Base-by-base conservation (phyloP, 2,329 filamentous ascomycete genomes). In the Aquanectria penicillioides region DNA sequence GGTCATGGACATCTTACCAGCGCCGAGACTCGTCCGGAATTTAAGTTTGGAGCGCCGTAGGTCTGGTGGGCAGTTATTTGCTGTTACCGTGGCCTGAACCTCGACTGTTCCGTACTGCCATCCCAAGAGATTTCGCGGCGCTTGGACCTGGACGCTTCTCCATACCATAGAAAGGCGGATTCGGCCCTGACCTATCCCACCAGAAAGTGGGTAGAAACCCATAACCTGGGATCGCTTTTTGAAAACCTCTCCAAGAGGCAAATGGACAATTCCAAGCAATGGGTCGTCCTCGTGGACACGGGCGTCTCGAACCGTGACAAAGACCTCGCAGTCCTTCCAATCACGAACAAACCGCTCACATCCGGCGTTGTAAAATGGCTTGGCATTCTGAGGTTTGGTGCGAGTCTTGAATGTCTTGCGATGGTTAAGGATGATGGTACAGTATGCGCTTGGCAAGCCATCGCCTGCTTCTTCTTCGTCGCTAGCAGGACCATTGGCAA, bases 321-420 rank as follows among this genome's bases (percentile, higher is more conserved):
- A 88, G 26, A 92, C 79, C 70, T 92, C 89, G 2, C 87, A 83
- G 11, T 82, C 85, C 13, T 79, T 80, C 83, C 89, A 92, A 70
- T 93, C 87, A 11, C 85, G 80, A 33, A 93, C 81, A 62, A 92
- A 91, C 5, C 88, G 83, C 71, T 93, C 90, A 2, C 86, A 91
- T 6, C 88, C 88, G 3, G 90, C 90, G 63, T 93, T 93, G 80
- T 90, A 93, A 73, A 92, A 93, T 0, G 90, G 90, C 67, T 91
- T 92, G 0, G 87, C 83, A 61, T 92, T 92, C 76, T 92, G 91
- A 1, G 90, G 90, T 74, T 93, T 93, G 0, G 90, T 91, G 13
- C 90, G 80, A 2, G 90, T 91, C 66, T 84, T 87, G 76, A 89
- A 93, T 11, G 83, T 78, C 71, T 85, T 92, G 63, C 84, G 83